phyloP scores from a whole-genome alignment of 1,284 basidiomycete genomes.

The Ustilago cynodontis region DNA sequence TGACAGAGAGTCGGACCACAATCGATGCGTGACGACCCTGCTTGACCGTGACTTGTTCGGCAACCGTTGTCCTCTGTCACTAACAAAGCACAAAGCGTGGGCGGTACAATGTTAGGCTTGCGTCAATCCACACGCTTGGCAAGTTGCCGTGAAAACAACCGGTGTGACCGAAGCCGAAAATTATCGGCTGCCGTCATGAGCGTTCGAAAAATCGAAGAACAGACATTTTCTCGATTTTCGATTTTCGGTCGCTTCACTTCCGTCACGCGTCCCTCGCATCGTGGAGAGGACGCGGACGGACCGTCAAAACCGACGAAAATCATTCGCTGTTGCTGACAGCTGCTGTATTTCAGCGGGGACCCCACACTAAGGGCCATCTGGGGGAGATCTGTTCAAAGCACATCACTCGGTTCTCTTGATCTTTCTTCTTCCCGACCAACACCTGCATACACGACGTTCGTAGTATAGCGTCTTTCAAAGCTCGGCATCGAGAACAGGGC shows the following conservation, averaged over 20 bases:
- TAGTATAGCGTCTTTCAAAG: background rate
- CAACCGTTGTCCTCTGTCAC: background rate
- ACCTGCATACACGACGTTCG: background rate
- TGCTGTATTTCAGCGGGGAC: constrained; percentile 23
- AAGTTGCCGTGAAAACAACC: constrained; percentile 12
- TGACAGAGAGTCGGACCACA: background rate
- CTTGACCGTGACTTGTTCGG: background rate
- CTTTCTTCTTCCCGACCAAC: background rate
- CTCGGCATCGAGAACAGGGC: background rate
- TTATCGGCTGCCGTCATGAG: constrained; percentile 1
- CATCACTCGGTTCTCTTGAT: background rate
- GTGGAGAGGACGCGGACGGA: background rate
- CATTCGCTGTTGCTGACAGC: background rate
- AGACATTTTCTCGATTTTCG: constrained; percentile 6
- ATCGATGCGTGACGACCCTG: background rate
- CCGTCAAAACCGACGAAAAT: constrained; percentile 37
- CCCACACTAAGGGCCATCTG: constrained; percentile 15
- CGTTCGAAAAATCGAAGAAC: background rate
- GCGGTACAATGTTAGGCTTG: background rate
- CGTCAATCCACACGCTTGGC: background rate
- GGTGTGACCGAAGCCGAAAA: constrained; percentile 1
- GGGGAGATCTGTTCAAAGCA: background rate
- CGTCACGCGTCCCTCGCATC: constrained; percentile 11
- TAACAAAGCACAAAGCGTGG: background rate
- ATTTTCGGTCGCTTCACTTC: background rate